Evolutionary conservation across 768 basidiomycete genomes (phyloP).

Genomic region (Tricholoma sp.): DNA sequence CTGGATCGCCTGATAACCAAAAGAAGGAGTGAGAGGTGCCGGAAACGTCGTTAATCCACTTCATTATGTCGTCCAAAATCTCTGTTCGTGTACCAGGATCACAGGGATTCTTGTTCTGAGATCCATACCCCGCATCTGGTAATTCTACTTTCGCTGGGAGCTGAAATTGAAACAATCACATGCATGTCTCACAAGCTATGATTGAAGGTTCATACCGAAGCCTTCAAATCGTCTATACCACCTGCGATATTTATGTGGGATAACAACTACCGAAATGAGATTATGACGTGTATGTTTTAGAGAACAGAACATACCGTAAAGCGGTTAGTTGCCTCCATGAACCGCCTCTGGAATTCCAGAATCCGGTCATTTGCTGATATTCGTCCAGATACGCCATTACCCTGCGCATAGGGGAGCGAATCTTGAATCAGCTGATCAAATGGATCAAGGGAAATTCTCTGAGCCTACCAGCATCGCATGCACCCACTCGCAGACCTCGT

Average conservation of each 20-base stretch:
- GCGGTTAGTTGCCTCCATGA: conserved; percentile 6
- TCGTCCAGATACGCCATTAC: background rate
- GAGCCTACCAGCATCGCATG: conserved; percentile 6
- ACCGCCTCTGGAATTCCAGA: conserved; percentile 6
- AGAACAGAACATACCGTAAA: background rate
- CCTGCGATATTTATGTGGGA: conserved; percentile 2
- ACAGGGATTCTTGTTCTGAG: conserved; percentile 14
- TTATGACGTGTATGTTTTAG: background rate
- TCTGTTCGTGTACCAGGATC: conserved; percentile 12
- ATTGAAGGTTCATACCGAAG: background rate
- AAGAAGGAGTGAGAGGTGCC: background rate
- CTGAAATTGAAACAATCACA: conserved; percentile 5
- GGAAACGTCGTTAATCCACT: conserved; percentile 9
- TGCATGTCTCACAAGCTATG: conserved; percentile 2
- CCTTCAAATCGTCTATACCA: conserved; percentile 3
- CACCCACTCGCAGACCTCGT: conserved; percentile 13
- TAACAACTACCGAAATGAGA: background rate
- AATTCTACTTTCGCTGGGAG: conserved; percentile 2
- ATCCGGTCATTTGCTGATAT: conserved; percentile 5
- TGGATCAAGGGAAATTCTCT: background rate
- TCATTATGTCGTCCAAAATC: conserved; percentile 9
- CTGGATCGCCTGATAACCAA: conserved; percentile 8
- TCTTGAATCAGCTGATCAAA: background rate
- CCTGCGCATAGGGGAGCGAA: background rate
- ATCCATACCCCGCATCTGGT: conserved; percentile 6